Conservation (phyloP, 2,329 filamentous ascomycete genomes). For the Cordyceps tenuipes region DNA sequence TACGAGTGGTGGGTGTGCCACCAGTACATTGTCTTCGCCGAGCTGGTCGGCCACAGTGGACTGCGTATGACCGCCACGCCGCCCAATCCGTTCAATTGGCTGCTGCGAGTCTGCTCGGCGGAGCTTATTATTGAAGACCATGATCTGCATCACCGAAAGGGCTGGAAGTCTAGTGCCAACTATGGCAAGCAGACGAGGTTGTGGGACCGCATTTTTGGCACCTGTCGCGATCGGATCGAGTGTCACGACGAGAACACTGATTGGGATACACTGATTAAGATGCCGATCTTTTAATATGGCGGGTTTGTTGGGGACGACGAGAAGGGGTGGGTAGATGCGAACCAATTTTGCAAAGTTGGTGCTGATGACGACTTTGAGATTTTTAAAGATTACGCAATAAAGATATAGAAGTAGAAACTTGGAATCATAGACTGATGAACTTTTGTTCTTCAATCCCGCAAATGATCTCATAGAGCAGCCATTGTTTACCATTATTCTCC, state of each 20-base stretch:
- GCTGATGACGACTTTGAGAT: no score
- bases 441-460: no score
- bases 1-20: slow-evolving; percentile 40
- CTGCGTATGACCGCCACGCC: slow-evolving; percentile 28
- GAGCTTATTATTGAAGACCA: slow-evolving; percentile 36
- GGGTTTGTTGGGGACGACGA: no score
- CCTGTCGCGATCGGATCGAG: slow-evolving; percentile 5
- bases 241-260: slow-evolving; percentile 1
- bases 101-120: slow-evolving; percentile 23
- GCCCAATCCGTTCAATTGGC: slow-evolving; percentile 25
- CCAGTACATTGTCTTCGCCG: slow-evolving; percentile 33
- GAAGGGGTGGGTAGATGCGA: no score
- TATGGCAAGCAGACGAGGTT: slow-evolving; percentile 9
- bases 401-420: no score
- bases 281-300: not conserved
- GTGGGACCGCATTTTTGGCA: slow-evolving; percentile 8
- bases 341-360: not conserved
- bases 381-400: no score
- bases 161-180: slow-evolving; percentile 19
- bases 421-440: no score
- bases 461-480: no score
- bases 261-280: not conserved
- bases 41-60: slow-evolving; percentile 31
- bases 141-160: slow-evolving; percentile 32
- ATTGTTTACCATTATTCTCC: no score